These are phyloP conservation scores for Solanum chiquidenum DNA, from an alignment of 257 asterid species.

Conservation along the genomic window DNA sequence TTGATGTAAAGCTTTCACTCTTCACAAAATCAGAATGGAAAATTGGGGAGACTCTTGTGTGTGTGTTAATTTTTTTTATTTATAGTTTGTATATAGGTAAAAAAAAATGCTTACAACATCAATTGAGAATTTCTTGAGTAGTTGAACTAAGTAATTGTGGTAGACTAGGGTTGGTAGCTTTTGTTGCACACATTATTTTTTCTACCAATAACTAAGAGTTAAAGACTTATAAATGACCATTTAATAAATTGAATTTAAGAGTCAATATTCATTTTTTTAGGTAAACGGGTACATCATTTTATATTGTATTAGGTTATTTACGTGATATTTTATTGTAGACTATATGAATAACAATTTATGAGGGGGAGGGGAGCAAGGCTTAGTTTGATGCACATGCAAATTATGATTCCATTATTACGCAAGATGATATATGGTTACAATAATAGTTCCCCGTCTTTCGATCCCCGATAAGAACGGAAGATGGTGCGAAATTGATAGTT, in stretches of 20 bases:
- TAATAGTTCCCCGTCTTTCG: too few species aligned
- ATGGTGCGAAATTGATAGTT: too few species aligned
- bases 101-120: not conserved
- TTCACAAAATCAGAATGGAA: conserved; percentile 7
- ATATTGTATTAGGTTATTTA: not conserved
- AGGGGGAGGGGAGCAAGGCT: too few species aligned
- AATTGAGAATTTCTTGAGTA: not conserved
- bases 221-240: not conserved
- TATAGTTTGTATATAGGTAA: not conserved
- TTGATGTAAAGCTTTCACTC: conserved; percentile 1
- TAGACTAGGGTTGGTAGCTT: conserved; percentile 16
- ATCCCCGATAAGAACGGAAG: too few species aligned
- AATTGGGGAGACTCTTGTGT: not conserved
- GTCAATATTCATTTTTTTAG: not conserved
- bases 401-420: too few species aligned
- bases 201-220: not conserved
- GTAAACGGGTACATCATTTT: not conserved
- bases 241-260: not conserved
- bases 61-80: not conserved
- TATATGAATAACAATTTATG: too few species aligned
- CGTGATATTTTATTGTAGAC: too few species aligned
- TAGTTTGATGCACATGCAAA: too few species aligned
- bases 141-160: conserved; percentile 16
- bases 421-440: too few species aligned
- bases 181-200: conserved; percentile 14